Conservation (phyloP, 2,329 filamentous ascomycete species). For the Pestalotiopsis sp. region DNA sequence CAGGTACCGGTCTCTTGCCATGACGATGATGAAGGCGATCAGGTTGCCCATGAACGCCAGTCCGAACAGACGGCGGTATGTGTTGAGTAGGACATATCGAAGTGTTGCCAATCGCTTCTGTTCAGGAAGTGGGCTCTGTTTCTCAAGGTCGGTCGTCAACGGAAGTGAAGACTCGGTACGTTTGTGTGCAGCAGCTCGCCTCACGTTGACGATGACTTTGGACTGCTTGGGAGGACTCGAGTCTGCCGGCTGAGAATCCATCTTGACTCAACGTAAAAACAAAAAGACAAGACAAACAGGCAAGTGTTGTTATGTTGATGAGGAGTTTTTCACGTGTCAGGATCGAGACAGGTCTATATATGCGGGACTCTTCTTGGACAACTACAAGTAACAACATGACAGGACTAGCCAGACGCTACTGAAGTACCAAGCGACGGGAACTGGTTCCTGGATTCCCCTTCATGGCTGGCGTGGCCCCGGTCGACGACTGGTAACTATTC, state of each 20-base stretch:
- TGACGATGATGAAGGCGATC: slow-evolving; percentile 8
- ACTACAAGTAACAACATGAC: background rate
- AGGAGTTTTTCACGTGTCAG: background rate
- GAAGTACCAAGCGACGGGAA: background rate
- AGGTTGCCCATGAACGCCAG: slow-evolving; percentile 4
- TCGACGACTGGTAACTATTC: background rate
- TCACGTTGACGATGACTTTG: background rate
- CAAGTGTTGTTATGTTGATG: background rate
- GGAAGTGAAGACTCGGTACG: background rate
- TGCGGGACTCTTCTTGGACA: background rate
- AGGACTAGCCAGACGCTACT: background rate
- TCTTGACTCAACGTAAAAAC: background rate
- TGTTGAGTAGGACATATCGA: slow-evolving; percentile 7
- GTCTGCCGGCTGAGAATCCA: background rate
- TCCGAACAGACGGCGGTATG: slow-evolving; percentile 5
- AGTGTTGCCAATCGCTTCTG: background rate
- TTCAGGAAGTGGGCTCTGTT: background rate
- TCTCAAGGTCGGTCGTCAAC: slow-evolving; percentile 1
- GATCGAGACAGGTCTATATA: background rate
- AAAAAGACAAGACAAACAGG: background rate
- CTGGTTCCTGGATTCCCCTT: background rate
- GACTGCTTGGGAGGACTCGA: background rate
- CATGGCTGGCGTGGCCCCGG: background rate
- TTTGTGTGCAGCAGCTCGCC: background rate
- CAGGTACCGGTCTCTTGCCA: background rate